Conservation (phyloP, 2,329 filamentous ascomycete genomes). For the Alternaria incomplexa region DNA sequence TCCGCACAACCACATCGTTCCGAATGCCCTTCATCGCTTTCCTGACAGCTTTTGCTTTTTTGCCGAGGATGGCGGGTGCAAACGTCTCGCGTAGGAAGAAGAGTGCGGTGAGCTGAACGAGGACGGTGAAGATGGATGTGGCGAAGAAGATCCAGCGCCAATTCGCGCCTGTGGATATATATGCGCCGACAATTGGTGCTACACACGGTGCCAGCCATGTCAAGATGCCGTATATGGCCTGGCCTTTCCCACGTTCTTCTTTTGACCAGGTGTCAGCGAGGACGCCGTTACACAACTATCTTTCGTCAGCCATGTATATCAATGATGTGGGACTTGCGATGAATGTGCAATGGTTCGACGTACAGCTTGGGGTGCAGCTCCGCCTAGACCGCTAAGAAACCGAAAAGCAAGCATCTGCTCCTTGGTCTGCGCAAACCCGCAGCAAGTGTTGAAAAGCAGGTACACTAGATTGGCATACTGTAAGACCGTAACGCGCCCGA, state of each 20-base stretch:
- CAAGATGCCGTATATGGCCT: constrained; percentile 66
- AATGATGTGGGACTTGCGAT: not conserved
- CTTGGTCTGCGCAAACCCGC: constrained; percentile 40
- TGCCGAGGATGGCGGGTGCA: constrained; percentile 53
- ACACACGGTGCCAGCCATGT: constrained; percentile 69
- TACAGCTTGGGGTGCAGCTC: constrained; percentile 42
- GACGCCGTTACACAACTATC: constrained; percentile 41
- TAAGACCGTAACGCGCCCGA: constrained; percentile 41
- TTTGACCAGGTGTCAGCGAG: constrained; percentile 63
- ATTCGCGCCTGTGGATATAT: constrained; percentile 34
- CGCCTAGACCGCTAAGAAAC: constrained; percentile 43
- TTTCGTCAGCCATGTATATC: not conserved
- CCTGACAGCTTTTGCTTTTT: constrained; percentile 53
- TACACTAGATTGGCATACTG: constrained; percentile 45
- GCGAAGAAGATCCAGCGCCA: constrained; percentile 78
- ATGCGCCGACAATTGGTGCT: constrained; percentile 50
- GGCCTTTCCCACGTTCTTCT: constrained; percentile 67
- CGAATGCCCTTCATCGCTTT: constrained; percentile 49
- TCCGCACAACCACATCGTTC: constrained; percentile 36
- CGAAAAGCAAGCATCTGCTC: constrained; percentile 44
- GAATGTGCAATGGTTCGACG: not conserved
- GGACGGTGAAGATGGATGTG: constrained; percentile 65
- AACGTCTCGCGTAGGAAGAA: constrained; percentile 63
- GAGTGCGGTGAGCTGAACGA: constrained; percentile 66
- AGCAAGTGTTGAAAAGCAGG: constrained; percentile 42